A percentile compares a stretch with the other conserved stretches of the same genome.
Evolutionary conservation across 495 filamentous ascomycete species (phyloP).

Genomic region (Penicillium lagena): DNA sequence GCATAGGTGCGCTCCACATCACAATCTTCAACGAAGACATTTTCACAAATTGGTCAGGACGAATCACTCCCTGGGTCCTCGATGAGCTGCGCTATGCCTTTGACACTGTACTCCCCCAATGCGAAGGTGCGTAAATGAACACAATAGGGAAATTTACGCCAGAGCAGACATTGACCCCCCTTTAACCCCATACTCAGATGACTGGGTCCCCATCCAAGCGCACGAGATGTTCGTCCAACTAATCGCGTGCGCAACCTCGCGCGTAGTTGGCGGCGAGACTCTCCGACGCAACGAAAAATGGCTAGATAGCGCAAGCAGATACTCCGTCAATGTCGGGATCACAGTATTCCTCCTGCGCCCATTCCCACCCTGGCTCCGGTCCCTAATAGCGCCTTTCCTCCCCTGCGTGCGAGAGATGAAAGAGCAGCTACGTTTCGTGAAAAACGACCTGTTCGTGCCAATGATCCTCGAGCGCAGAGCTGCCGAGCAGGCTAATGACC

Average conservation of each 20-base stretch:
- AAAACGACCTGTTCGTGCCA: constrained; percentile 20
- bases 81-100: constrained; percentile 24
- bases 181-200: constrained; percentile 2
- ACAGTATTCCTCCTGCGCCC: constrained; percentile 23
- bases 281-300: constrained; percentile 51
- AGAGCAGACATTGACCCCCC: neutral
- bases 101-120: constrained; percentile 14
- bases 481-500: constrained; percentile 8
- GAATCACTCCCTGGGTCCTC: constrained; percentile 20
- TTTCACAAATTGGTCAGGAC: constrained; percentile 5
- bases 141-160: neutral
- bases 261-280: constrained; percentile 49
- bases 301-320: constrained; percentile 44
- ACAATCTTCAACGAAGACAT: too few relatives aligned
- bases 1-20: constrained; percentile 7
- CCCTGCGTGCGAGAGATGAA: constrained; percentile 21
- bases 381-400: constrained; percentile 23
- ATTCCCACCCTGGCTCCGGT: constrained; percentile 29
- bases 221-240: constrained; percentile 29
- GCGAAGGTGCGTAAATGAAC: constrained; percentile 10
- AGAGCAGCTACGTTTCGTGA: constrained; percentile 12
- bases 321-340: constrained; percentile 43
- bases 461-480: constrained; percentile 20
- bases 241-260: constrained; percentile 48
- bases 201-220: constrained; percentile 17